phyloP scores from a whole-genome alignment of 1,139 yeast species.

The Tardiomyces digboiensis region DNA sequence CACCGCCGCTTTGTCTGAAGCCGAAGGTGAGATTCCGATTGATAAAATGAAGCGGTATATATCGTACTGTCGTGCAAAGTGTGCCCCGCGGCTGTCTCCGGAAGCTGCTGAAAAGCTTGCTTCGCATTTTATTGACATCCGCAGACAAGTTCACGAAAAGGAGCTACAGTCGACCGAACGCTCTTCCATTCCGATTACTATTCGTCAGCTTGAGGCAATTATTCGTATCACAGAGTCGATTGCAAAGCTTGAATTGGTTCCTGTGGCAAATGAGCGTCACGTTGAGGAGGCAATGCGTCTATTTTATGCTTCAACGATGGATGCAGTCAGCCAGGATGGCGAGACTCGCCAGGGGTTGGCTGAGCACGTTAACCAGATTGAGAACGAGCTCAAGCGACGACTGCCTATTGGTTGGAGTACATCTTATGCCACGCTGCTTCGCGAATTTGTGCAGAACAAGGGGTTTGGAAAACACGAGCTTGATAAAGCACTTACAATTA shows the following conservation, averaged over 20 bases:
- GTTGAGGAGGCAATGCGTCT: constrained; percentile 94
- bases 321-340: constrained; percentile 86
- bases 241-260: constrained; percentile 77
- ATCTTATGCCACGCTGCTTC: constrained; percentile 70
- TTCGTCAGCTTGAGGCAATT: constrained; percentile 96
- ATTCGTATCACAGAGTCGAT: constrained; percentile 92
- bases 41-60: constrained; percentile 88
- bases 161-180: constrained; percentile 82
- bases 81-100: constrained; percentile 88
- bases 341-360: constrained; percentile 42
- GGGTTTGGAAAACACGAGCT: constrained; percentile 46
- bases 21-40: constrained; percentile 83
- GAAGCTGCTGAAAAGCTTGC: constrained; percentile 89
- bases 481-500: constrained; percentile 70
- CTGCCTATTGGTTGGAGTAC: constrained; percentile 97
- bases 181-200: constrained; percentile 93
- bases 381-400: constrained; percentile 78
- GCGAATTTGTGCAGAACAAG: constrained; percentile 62
- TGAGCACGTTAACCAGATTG: constrained; percentile 69
- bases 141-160: constrained; percentile 72
- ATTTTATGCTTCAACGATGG: constrained; percentile 96
- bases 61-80: constrained; percentile 77
- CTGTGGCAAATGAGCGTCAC: constrained; percentile 80
- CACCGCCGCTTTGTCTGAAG: constrained; percentile 40
- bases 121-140: constrained; percentile 88